Conservation (phyloP, 257 asterid species). For the Nicotiana undulata region DNA sequence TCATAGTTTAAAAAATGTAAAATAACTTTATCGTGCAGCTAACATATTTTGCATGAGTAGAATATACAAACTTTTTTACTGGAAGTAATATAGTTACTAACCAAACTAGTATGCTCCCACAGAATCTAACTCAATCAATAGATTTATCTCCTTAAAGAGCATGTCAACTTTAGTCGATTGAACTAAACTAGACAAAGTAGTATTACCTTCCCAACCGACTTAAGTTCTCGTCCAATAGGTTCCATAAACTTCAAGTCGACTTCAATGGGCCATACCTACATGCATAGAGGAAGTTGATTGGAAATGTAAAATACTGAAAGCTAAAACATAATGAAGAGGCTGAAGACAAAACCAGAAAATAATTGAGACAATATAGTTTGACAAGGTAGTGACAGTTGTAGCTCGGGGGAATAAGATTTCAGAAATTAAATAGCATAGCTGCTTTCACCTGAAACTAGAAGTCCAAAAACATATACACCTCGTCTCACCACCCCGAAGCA, state of each 20-base stretch:
- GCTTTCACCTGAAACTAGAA: background rate
- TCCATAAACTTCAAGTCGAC: constrained; percentile 77
- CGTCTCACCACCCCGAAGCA: too few species aligned
- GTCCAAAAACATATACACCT: background rate
- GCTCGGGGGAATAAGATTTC: background rate
- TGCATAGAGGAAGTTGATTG: background rate
- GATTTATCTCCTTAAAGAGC: background rate
- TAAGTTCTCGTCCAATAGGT: constrained; percentile 83
- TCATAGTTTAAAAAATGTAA: background rate
- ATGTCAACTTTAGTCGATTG: background rate
- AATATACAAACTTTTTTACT: too few species aligned
- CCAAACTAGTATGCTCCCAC: background rate
- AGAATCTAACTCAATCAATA: background rate
- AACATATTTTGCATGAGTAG: background rate
- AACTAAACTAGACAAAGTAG: background rate
- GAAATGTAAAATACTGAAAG: background rate
- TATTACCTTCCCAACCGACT: constrained; percentile 60
- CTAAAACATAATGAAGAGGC: background rate
- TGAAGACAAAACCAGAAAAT: too few species aligned
- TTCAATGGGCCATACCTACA: constrained; percentile 90
- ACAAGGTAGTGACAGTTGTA: background rate
- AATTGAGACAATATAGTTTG: background rate
- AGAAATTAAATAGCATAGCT: background rate
- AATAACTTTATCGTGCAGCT: background rate
- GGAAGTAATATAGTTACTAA: background rate